Conservation (phyloP, 257 asterid species). For the Prunella vulgaris region DNA sequence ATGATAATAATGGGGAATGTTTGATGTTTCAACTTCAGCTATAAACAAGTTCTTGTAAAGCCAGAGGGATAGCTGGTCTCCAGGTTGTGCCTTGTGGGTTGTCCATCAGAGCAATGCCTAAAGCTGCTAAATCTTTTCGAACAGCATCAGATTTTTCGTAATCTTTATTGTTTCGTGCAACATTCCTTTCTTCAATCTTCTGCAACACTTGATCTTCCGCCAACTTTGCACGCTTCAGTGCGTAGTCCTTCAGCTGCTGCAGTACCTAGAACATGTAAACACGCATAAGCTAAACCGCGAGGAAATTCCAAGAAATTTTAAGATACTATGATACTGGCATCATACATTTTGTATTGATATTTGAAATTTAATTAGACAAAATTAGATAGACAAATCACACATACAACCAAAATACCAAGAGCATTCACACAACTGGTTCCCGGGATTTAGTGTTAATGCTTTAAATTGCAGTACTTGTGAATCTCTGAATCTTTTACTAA, state of each 20-base stretch:
- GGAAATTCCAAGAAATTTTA: background rate
- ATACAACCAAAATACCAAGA: background rate
- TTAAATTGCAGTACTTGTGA: background rate
- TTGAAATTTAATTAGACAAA: background rate
- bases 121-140: conserved; percentile 68
- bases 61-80: conserved; percentile 47
- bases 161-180: conserved; percentile 71
- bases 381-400: background rate
- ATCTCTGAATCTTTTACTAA: background rate
- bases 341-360: background rate
- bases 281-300: background rate
- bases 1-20: background rate
- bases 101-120: conserved; percentile 92
- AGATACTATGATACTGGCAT: background rate
- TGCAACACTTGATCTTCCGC: conserved; percentile 56
- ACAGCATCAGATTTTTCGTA: conserved; percentile 76
- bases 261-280: conserved; percentile 45
- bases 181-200: conserved; percentile 42
- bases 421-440: background rate
- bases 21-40: conserved; percentile 25
- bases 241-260: conserved; percentile 61
- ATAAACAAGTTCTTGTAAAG: conserved; percentile 35
- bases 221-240: conserved; percentile 69
- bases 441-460: background rate
- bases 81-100: conserved; percentile 51